Base-by-base conservation (phyloP, 139 green algal species). In the Protoeuglena noctilucae region DNA sequence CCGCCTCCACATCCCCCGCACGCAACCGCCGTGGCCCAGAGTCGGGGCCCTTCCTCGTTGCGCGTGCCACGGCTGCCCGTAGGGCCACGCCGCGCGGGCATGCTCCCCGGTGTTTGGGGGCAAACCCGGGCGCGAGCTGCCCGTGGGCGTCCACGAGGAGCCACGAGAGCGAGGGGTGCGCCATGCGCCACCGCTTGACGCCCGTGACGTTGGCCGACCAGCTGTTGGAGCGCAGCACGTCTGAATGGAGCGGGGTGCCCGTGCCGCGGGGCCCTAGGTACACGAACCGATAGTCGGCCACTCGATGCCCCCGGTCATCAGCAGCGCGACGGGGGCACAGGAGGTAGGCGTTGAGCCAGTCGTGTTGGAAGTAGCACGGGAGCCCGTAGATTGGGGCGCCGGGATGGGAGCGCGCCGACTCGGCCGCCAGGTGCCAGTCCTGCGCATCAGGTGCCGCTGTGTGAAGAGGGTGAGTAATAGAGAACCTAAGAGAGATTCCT, bases 331-430 rank as follows among this genome's bases (percentile, higher is more conserved):
- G 39, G 24, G 17, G 43, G 46, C 0, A 6, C 25, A 48, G 82
- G 54, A 67, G 76, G 66, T 74, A 94, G 25, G 66, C 69, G 58
- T 95, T 95, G 17, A 95, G 68, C 86, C 86, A 95, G 56, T 95
- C 86, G 12, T 89, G 74, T 0, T 26, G 12, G 61, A 89, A 93
- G 58, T 68, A 84, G 1, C 30, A 2, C 0, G 84, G 86, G 4
- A 53, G 60, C 0, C 46, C 23, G 67, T 93, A 93, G 0, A 9
- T 22, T 30, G 22, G 40, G 30, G 40, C 3, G 14, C 58, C 5
- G 26, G 67, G 65, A 31, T 61, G 31, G 49, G 78, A 77, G 1
- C 60, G 25, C 26, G 74, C 72, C 50, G 79, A 86, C 56, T 91
- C 73, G 2, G 47, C 56, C 0, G 61, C 68, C 61, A 94, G 78